Conservation (phyloP, 192 early-diverging fungal species). For the Coemansia sp. region DNA sequence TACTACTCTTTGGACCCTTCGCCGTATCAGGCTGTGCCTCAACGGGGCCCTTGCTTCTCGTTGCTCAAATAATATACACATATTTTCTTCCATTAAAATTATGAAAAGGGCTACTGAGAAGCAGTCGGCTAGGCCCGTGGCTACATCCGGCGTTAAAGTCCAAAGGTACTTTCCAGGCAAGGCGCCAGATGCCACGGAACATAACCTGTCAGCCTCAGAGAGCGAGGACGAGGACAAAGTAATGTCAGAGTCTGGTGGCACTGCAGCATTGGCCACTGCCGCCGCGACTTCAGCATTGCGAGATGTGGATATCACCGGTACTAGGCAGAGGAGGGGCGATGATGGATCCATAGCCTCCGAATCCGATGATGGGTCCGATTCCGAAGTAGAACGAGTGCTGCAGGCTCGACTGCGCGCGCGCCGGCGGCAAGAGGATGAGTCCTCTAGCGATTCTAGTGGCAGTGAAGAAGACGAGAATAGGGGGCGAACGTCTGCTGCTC, state of each 20-base stretch:
- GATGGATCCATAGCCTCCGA: neutral
- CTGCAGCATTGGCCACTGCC: too few species aligned
- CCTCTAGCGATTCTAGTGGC: neutral
- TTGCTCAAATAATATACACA: neutral
- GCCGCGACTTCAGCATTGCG: neutral
- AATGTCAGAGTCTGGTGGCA: neutral
- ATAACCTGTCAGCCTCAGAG: slow-evolving; percentile 36
- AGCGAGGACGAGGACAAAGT: slow-evolving; percentile 9
- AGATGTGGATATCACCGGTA: neutral
- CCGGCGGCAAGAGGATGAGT: slow-evolving; percentile 13
- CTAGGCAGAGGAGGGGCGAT: neutral
- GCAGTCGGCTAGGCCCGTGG: slow-evolving; percentile 10
- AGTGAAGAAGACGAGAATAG: neutral
- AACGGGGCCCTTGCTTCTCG: neutral
- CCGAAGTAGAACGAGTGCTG: slow-evolving; percentile 21
- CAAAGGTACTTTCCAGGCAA: slow-evolving; percentile 52
- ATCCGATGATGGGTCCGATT: slow-evolving; percentile 11
- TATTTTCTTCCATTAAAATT: neutral
- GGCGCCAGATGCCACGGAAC: slow-evolving; percentile 17
- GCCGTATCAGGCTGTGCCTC: neutral
- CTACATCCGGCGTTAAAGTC: slow-evolving; percentile 38
- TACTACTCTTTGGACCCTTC: neutral
- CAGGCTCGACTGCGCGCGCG: slow-evolving; percentile 23
- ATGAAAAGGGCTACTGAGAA: slow-evolving; percentile 7
- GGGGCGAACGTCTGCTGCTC: neutral